Evolutionary conservation across 768 basidiomycete species (phyloP).

Genomic region (Infundibulicybe gibba): DNA sequence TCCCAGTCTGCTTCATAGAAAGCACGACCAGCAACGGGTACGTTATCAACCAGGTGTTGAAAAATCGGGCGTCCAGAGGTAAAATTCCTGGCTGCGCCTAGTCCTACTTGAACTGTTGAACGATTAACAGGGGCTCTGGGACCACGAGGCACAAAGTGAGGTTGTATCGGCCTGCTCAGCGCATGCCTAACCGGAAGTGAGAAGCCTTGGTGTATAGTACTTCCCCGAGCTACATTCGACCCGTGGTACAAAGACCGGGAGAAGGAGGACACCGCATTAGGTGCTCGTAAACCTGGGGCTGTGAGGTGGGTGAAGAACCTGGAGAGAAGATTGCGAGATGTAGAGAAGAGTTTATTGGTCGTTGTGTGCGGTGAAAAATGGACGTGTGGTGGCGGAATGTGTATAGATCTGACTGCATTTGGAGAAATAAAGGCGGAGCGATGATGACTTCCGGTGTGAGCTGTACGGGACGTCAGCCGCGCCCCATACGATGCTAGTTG

Average conservation of each 20-base stretch:
- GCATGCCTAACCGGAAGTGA: constrained; percentile 54
- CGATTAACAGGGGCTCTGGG: constrained; percentile 36
- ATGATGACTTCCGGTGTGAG: constrained; percentile 26
- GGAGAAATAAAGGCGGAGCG: constrained; percentile 13
- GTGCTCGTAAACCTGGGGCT: constrained; percentile 44
- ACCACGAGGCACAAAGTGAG: constrained; percentile 57
- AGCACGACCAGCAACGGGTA: constrained; percentile 73
- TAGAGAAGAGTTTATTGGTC: constrained; percentile 43
- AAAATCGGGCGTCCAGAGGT: constrained; percentile 71
- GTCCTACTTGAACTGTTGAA: constrained; percentile 61
- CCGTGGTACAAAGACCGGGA: constrained; percentile 18
- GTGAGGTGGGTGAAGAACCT: constrained; percentile 55
- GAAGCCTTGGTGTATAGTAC: constrained; percentile 48
- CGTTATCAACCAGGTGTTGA: constrained; percentile 75
- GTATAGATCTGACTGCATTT: constrained; percentile 37
- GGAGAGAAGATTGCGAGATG: constrained; percentile 52
- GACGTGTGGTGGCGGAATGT: constrained; percentile 34
- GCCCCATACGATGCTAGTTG: constrained; percentile 43
- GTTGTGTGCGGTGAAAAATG: constrained; percentile 25
- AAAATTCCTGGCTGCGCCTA: constrained; percentile 76
- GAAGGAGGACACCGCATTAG: constrained; percentile 12
- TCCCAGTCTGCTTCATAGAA: constrained; percentile 76
- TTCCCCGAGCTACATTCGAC: constrained; percentile 27
- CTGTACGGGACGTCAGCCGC: constrained; percentile 37
- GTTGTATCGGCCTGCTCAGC: constrained; percentile 40